Evolutionary conservation across 2,329 filamentous ascomycete genomes (phyloP), one percentile per base, ranked within the genome.

Genomic region (Dothideomycetes sp.): DNA sequence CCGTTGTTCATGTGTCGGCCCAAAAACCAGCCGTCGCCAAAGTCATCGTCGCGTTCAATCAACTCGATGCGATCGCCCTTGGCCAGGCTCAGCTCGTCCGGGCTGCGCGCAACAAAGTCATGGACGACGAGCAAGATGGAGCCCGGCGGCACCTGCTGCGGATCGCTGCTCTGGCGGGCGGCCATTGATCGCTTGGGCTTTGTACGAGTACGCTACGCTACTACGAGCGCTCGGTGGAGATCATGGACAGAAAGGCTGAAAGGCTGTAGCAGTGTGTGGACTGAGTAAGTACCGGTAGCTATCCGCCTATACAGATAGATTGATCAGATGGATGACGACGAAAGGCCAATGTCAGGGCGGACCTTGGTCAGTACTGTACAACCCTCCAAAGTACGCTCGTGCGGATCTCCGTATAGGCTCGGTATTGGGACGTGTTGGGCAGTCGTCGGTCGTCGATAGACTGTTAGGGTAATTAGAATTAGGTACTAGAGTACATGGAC

Each of bases 101-200:
- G 82, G 62, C 87, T 93, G 51, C 91, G 80, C 44, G 89, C 88
- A 52, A 80, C 70, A 61, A 98, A 96, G 64, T 95, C 87, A 65
- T 98, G 80, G 52, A 84, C 79, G 47, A 83, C 80, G 49, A 83
- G 61, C 51, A 84, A 62, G 33, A 78, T 54, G 15, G 53, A 51
- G 30, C 59, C 59, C 2, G 58, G 50, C 13, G 46, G 48, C 24
- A 57, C 56, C 24, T 53, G 34, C 18, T 38, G 42, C 6, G 46
- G 39, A 29, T 45, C 42, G 30, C 22, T 33, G 16, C 35, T 20
- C 24, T 34, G 42, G 15, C 42, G 34, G 19, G 35, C 17, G 18
- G 42, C 42, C 42, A 44, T 44, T 8, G 15, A 31, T 15, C 33
- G 28, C 20, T 20, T 22, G 30, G 37, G 24, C 24, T 27, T 28